These are phyloP conservation scores for Pestalotiopsis sp. DNA, from an alignment of 2,329 filamentous ascomycete genomes.

Conservation along the genomic window DNA sequence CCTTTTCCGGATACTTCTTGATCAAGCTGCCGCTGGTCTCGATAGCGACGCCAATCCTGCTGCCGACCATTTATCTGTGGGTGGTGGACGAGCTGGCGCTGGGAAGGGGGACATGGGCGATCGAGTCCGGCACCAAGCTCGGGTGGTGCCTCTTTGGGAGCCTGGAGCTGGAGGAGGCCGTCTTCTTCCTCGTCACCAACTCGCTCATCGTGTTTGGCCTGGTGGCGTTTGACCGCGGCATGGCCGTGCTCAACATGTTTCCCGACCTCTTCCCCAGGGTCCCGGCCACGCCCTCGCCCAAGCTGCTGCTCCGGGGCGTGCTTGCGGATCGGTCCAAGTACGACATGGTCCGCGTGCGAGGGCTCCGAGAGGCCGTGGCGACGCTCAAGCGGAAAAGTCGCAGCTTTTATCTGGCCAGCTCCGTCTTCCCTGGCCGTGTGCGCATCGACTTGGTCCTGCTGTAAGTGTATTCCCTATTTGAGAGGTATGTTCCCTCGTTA, in stretches of 20 bases:
- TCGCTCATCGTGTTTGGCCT: constrained; percentile 68
- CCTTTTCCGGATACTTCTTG: constrained; percentile 63
- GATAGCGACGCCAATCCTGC: constrained; percentile 57
- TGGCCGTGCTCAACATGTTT: constrained; percentile 66
- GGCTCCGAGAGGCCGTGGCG: constrained; percentile 58
- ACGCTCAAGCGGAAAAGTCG: constrained; percentile 65
- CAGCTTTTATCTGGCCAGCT: constrained; percentile 73
- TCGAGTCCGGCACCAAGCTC: constrained; percentile 67
- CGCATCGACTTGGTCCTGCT: constrained; percentile 68
- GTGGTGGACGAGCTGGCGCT: constrained; percentile 69
- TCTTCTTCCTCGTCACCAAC: constrained; percentile 74
- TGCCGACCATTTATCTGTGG: constrained; percentile 72
- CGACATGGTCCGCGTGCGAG: constrained; percentile 56
- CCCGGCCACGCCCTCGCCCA: constrained; percentile 47
- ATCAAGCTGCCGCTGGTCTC: constrained; percentile 58
- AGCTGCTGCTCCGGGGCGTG: constrained; percentile 53
- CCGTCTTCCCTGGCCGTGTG: constrained; percentile 66
- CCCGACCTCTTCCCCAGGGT: constrained; percentile 54
- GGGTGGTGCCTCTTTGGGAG: constrained; percentile 62
- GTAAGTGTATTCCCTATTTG: constrained; percentile 32
- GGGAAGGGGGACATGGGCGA: constrained; percentile 70
- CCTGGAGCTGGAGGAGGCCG: constrained; percentile 71
- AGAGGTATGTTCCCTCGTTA: not conserved
- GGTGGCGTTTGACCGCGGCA: constrained; percentile 67
- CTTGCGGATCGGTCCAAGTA: constrained; percentile 46